A percentile compares a stretch with the other conserved stretches of the same genome.
Evolutionary conservation across 1,139 yeast species (phyloP).

Genomic region (Pichia sp.): DNA sequence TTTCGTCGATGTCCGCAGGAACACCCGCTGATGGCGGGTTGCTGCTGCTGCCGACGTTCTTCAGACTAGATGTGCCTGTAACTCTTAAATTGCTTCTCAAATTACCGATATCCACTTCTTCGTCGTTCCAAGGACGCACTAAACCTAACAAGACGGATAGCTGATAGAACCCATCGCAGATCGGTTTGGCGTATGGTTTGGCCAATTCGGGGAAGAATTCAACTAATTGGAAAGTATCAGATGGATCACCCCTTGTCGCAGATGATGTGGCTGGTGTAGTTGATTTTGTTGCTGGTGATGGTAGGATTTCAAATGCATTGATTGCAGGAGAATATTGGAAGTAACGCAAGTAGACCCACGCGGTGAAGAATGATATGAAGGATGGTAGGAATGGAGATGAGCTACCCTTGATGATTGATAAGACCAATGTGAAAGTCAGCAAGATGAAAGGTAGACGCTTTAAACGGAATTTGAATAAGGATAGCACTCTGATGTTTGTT

Average conservation of each 20-base stretch:
- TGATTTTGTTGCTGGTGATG: slow-evolving; percentile 7
- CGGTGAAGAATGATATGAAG: slow-evolving; percentile 61
- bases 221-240: slow-evolving; percentile 81
- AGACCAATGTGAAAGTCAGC: slow-evolving; percentile 42
- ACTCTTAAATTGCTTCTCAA: slow-evolving; percentile 58
- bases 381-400: slow-evolving; percentile 61
- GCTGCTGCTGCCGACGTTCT: neutral
- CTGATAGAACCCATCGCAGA: slow-evolving; percentile 55
- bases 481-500: slow-evolving; percentile 69
- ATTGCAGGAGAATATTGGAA: slow-evolving; percentile 47
- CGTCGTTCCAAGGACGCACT: slow-evolving; percentile 66
- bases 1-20: slow-evolving; percentile 44
- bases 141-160: slow-evolving; percentile 53
- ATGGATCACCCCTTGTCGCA: slow-evolving; percentile 70
- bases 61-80: slow-evolving; percentile 33
- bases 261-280: neutral
- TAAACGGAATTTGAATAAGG: slow-evolving; percentile 66
- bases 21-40: neutral
- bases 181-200: slow-evolving; percentile 51
- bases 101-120: slow-evolving; percentile 72
- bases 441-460: slow-evolving; percentile 72
- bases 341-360: slow-evolving; percentile 79
- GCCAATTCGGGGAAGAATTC: slow-evolving; percentile 72
- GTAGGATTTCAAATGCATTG: slow-evolving; percentile 25
- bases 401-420: slow-evolving; percentile 43